Percentiles rank a stretch among this genome's conserved stretches.
These are phyloP conservation scores for Debaryomyces singareniensis DNA, from an alignment of 1,139 yeast genomes.

Conservation along the genomic window DNA sequence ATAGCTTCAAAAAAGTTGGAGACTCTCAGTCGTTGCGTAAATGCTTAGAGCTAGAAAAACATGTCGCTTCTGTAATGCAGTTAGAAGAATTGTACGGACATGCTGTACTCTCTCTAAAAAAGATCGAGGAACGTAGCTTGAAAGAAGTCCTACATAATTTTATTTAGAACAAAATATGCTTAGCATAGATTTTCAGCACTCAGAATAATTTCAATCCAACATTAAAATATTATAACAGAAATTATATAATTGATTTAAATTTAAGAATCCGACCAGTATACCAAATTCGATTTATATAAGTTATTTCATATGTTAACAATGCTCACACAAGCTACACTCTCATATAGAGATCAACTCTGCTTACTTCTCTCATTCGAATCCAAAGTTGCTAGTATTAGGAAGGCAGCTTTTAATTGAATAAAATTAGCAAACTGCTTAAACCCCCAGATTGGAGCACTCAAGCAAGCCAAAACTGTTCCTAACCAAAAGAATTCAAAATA, in stretches of 20 bases:
- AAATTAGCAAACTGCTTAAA: constrained; percentile 90
- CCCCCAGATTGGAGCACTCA: constrained; percentile 80
- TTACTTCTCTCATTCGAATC: constrained; percentile 61
- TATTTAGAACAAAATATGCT: too few species aligned
- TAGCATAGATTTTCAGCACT: too few species aligned
- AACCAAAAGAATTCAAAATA: constrained; percentile 60
- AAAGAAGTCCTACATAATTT: constrained; percentile 1
- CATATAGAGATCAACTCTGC: constrained; percentile 3
- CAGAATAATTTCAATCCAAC: too few species aligned
- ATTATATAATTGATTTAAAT: too few species aligned
- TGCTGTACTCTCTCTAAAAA: constrained; percentile 24
- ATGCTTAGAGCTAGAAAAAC: constrained; percentile 28
- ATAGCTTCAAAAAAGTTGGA: constrained; percentile 32
- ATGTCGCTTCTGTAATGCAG: constrained; percentile 22
- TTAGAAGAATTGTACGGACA: constrained; percentile 27
- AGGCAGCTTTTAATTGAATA: constrained; percentile 83
- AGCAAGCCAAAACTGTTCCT: constrained; percentile 58
- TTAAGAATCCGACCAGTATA: too few species aligned
- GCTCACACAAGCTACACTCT: not conserved
- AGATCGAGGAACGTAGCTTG: constrained; percentile 12
- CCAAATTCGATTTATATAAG: too few species aligned
- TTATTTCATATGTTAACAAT: too few species aligned
- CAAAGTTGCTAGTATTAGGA: constrained; percentile 66
- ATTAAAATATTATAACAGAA: not conserved
- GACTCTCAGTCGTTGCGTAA: constrained; percentile 21